A percentile compares a stretch with the other conserved stretches of the same genome.
phyloP scores from a whole-genome alignment of 257 asterid species.

The Hygrophila difformis region DNA sequence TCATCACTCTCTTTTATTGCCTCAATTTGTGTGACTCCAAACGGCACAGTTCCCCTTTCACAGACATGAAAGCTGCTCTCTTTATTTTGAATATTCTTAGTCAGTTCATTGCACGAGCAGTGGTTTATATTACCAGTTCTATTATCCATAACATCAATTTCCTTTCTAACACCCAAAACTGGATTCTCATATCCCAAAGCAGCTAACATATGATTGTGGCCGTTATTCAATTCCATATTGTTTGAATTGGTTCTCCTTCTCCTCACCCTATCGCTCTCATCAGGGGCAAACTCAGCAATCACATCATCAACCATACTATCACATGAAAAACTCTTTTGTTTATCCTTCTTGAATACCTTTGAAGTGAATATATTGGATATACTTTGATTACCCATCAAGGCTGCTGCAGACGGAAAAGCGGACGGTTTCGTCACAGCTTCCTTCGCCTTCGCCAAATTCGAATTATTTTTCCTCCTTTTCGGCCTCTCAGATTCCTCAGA shows the following conservation, averaged over 20 bases:
- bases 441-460: slow-evolving; percentile 46
- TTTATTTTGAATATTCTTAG: slow-evolving; percentile 18
- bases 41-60: slow-evolving; percentile 15
- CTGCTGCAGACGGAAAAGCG: slow-evolving; percentile 63
- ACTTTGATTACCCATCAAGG: slow-evolving; percentile 83
- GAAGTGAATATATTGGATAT: slow-evolving; percentile 75
- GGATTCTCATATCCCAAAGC: slow-evolving; percentile 14
- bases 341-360: slow-evolving; percentile 64
- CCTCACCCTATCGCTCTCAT: slow-evolving; percentile 73
- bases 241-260: slow-evolving; percentile 42
- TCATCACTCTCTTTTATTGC: slow-evolving; percentile 18
- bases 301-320: slow-evolving; percentile 85
- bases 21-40: slow-evolving; percentile 15
- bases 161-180: slow-evolving; percentile 23
- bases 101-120: slow-evolving; percentile 16
- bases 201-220: slow-evolving; percentile 14
- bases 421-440: slow-evolving; percentile 48
- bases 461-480: slow-evolving; percentile 44
- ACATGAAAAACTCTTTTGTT: slow-evolving; percentile 42
- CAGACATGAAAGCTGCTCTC: slow-evolving; percentile 8
- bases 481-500: slow-evolving; percentile 57
- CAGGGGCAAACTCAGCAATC: slow-evolving; percentile 89
- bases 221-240: slow-evolving; percentile 16
- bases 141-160: slow-evolving; percentile 17
- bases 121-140: slow-evolving; percentile 10